A percentile compares a stretch with the other conserved stretches of the same genome.
These are phyloP conservation scores for Starmerella sirachaensis DNA, from an alignment of 805 yeast genomes.

Conservation along the genomic window DNA sequence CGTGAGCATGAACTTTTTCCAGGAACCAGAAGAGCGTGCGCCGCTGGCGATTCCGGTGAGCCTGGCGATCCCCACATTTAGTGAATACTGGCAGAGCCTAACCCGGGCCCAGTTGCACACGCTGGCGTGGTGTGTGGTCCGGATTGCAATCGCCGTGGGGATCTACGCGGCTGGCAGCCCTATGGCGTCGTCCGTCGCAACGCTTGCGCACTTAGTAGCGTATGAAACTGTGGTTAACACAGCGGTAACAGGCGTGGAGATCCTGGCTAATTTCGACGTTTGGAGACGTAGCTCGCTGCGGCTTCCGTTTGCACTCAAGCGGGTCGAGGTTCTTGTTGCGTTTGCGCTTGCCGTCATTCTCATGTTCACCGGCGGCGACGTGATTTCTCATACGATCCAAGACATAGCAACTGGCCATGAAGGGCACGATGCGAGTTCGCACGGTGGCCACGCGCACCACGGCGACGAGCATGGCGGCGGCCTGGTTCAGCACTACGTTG, in stretches of 20 bases:
- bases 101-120: conserved; percentile 45
- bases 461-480: neutral
- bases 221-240: conserved; percentile 76
- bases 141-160: conserved; percentile 41
- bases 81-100: conserved; percentile 53
- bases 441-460: conserved; percentile 3
- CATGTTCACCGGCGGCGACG: conserved; percentile 81
- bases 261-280: conserved; percentile 82
- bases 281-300: conserved; percentile 76
- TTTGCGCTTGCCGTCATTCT: conserved; percentile 77
- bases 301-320: conserved; percentile 87
- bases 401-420: conserved; percentile 37
- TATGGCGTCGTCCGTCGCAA: conserved; percentile 36
- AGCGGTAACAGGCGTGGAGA: conserved; percentile 56
- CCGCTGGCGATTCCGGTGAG: conserved; percentile 50
- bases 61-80: conserved; percentile 58
- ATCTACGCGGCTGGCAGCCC: conserved; percentile 34
- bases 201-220: conserved; percentile 70
- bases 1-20: conserved; percentile 89
- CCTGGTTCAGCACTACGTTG: conserved; percentile 1
- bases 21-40: conserved; percentile 71
- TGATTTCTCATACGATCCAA: conserved; percentile 76
- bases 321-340: conserved; percentile 77
- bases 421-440: conserved; percentile 20
- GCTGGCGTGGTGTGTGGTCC: conserved; percentile 47